A percentile compares a stretch with the other conserved stretches of the same genome.
These are phyloP conservation scores for Rusavskia elegans DNA, from an alignment of 495 filamentous ascomycete genomes.

Conservation along the genomic window DNA sequence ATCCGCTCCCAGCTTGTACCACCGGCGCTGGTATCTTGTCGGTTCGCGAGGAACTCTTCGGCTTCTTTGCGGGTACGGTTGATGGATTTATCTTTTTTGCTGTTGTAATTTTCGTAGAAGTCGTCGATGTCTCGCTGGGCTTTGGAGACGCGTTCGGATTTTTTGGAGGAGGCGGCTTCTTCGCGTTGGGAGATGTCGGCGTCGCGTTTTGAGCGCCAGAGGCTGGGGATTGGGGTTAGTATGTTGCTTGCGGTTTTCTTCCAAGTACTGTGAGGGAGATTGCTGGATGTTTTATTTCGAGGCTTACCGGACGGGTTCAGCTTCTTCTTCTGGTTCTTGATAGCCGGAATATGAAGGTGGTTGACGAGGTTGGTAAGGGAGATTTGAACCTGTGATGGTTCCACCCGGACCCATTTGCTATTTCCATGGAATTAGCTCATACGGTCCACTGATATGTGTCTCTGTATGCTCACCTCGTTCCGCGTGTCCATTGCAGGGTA, in stretches of 20 bases:
- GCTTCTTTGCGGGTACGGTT: conserved; percentile 75
- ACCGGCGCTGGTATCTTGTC: conserved; percentile 82
- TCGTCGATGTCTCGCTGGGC: conserved; percentile 88
- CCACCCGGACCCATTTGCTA: conserved; percentile 75
- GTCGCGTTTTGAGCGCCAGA: conserved; percentile 86
- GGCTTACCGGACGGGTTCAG: conserved; percentile 61
- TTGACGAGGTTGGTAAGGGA: conserved; percentile 51
- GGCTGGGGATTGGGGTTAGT: conserved; percentile 18
- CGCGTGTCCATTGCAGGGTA: conserved; percentile 70
- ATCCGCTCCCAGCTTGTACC: conserved; percentile 98
- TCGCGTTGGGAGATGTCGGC: conserved; percentile 59
- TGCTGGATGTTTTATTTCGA: neutral
- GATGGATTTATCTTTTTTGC: conserved; percentile 83
- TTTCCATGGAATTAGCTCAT: neutral
- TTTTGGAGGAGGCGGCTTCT: conserved; percentile 59
- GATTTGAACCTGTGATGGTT: conserved; percentile 67
- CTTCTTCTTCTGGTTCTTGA: conserved; percentile 51
- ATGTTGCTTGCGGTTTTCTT: neutral
- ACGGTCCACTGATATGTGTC: no score
- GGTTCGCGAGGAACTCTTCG: conserved; percentile 77
- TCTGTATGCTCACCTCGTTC: conserved; percentile 50
- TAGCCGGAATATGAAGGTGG: conserved; percentile 27
- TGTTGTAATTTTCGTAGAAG: conserved; percentile 99
- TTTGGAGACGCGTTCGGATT: conserved; percentile 64
- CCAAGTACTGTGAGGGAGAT: neutral